Evolutionary conservation across 2,329 filamentous ascomycete species (phyloP).

Genomic region (Colletotrichum sansevieriae): DNA sequence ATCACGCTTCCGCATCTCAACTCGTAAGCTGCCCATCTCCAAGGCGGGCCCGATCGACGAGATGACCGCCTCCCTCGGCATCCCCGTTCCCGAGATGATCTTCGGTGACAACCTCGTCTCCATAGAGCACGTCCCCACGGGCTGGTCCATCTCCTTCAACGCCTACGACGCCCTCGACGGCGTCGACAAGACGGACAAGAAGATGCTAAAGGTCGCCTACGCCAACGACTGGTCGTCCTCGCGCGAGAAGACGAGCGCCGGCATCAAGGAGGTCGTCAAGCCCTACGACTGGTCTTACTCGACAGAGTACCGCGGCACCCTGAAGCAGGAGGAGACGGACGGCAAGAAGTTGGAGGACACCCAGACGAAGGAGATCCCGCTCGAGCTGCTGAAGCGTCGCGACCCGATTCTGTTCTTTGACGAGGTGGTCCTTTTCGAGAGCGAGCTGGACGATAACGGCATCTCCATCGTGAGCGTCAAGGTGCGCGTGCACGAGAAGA

Average conservation of each 20-base stretch:
- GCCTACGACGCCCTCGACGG: slow-evolving; percentile 88
- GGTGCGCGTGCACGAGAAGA: slow-evolving; percentile 89
- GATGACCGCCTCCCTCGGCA: slow-evolving; percentile 82
- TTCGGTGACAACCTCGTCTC: slow-evolving; percentile 93
- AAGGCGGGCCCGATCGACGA: slow-evolving; percentile 91
- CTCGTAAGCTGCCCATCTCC: slow-evolving; percentile 93
- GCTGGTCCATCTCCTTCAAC: slow-evolving; percentile 85
- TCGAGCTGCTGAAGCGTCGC: slow-evolving; percentile 86
- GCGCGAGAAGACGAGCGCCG: slow-evolving; percentile 81
- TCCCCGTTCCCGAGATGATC: slow-evolving; percentile 97
- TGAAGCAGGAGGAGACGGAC: slow-evolving; percentile 49
- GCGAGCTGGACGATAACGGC: slow-evolving; percentile 97
- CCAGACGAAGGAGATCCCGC: slow-evolving; percentile 72
- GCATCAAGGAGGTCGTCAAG: slow-evolving; percentile 93
- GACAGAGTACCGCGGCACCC: slow-evolving; percentile 85
- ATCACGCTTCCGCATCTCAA: slow-evolving; percentile 79
- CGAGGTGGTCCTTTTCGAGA: slow-evolving; percentile 95
- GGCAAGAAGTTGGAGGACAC: neutral
- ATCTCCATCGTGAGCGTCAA: slow-evolving; percentile 93
- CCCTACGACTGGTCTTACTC: slow-evolving; percentile 99
- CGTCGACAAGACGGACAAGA: slow-evolving; percentile 92
- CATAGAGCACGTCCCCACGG: slow-evolving; percentile 78
- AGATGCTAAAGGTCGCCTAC: slow-evolving; percentile 94
- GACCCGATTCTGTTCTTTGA: slow-evolving; percentile 98
- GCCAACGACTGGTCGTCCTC: slow-evolving; percentile 84